Percentiles rank a stretch among this genome's conserved stretches.
phyloP scores from a whole-genome alignment of 768 basidiomycete species.

The Trichaptum fuscoviolaceum region DNA sequence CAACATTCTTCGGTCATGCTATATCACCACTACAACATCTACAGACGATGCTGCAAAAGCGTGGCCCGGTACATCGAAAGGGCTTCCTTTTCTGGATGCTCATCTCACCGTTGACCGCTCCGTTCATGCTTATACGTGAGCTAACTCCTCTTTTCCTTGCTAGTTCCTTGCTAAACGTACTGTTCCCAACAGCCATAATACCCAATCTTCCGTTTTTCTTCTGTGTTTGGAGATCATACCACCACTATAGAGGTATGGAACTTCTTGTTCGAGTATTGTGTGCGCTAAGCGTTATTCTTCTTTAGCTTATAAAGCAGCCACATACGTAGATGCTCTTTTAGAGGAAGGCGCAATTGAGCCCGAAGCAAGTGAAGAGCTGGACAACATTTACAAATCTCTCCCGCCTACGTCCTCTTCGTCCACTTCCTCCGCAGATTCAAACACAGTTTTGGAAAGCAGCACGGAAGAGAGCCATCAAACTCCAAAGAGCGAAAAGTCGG shows the following conservation, averaged over 20 bases:
- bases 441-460: conserved; percentile 8
- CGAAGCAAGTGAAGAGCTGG: conserved; percentile 47
- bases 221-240: conserved; percentile 81
- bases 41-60: conserved; percentile 41
- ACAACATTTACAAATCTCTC: conserved; percentile 45
- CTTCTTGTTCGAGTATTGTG: background rate
- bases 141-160: conserved; percentile 8
- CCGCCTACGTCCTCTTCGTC: conserved; percentile 12
- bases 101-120: conserved; percentile 66
- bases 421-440: conserved; percentile 11
- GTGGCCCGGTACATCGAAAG: conserved; percentile 58
- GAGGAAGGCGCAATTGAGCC: conserved; percentile 52
- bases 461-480: background rate
- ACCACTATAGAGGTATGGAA: conserved; percentile 65
- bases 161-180: background rate
- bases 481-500: conserved; percentile 2
- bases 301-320: conserved; percentile 64
- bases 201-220: conserved; percentile 86
- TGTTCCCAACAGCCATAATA: conserved; percentile 52
- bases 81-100: conserved; percentile 65
- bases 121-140: conserved; percentile 74
- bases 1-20: conserved; percentile 36
- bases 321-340: conserved; percentile 59
- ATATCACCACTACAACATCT: conserved; percentile 41
- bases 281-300: background rate